phyloP scores from a whole-genome alignment of 2,329 filamentous ascomycete genomes.

The Scedosporium apiospermum region DNA sequence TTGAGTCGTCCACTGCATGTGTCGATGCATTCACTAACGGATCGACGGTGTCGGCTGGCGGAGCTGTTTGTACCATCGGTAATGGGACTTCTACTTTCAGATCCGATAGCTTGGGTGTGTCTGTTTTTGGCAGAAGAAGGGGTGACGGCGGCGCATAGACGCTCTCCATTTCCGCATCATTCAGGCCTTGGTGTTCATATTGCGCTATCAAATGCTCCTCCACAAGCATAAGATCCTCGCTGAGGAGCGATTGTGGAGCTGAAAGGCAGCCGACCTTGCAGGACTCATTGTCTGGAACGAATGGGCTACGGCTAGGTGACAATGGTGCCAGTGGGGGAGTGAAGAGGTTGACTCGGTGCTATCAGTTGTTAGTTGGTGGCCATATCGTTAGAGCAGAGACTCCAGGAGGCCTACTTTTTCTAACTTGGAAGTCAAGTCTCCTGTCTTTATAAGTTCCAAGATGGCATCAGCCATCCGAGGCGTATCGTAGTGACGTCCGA shows the following conservation, averaged over 20 bases:
- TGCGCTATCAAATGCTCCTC: neutral
- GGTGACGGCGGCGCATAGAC: neutral
- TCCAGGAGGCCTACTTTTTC: neutral
- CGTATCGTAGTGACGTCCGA: neutral
- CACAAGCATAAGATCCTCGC: slow-evolving; percentile 8
- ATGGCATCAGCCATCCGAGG: neutral
- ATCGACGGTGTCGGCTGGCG: neutral
- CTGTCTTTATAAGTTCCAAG: neutral
- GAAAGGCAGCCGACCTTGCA: slow-evolving; percentile 13
- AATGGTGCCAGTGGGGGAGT: neutral
- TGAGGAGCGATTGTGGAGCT: slow-evolving; percentile 10
- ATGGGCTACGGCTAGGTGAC: neutral
- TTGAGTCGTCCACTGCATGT: neutral
- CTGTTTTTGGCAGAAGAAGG: neutral
- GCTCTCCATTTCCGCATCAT: neutral
- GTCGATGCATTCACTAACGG: too few species aligned
- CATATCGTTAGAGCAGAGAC: neutral
- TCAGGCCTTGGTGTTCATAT: neutral
- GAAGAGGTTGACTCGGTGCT: neutral
- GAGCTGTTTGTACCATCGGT: neutral
- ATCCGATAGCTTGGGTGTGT: neutral
- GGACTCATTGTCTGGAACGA: slow-evolving; percentile 1
- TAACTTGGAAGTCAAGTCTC: neutral
- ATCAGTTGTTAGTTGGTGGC: neutral
- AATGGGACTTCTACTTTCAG: slow-evolving; percentile 2